These are phyloP conservation scores for Calocera cornea DNA, from an alignment of 768 basidiomycete genomes.

Conservation along the genomic window DNA sequence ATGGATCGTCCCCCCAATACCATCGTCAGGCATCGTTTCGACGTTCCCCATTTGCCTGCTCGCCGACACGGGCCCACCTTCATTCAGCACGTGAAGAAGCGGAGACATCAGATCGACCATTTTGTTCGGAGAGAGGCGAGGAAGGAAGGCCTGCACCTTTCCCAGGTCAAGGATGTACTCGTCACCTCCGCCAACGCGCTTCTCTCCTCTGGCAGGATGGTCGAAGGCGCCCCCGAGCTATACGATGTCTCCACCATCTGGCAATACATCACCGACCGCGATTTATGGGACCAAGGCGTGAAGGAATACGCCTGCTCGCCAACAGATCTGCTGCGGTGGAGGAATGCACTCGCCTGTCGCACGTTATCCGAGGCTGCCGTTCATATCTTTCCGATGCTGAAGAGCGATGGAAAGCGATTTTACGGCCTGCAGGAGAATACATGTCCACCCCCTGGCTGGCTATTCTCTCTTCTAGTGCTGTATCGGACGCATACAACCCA, in stretches of 20 bases:
- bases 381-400: not conserved
- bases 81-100: not conserved
- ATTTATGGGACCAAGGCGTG: not conserved
- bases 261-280: not conserved
- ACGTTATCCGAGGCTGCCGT: not conserved
- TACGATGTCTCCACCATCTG: not conserved
- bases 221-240: not conserved
- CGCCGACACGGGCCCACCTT: not conserved
- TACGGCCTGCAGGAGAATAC: not conserved
- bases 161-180: not conserved
- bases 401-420: not conserved
- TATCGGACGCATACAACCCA: not conserved
- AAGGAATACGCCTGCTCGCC: not conserved
- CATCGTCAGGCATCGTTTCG: not conserved
- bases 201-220: not conserved
- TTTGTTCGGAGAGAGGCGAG: not conserved
- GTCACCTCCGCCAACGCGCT: not conserved
- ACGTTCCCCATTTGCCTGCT: not conserved
- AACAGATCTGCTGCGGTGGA: not conserved
- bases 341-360: not conserved
- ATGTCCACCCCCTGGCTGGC: not conserved
- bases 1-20: not conserved
- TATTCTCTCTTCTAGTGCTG: not conserved
- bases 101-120: not conserved
- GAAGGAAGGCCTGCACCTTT: not conserved